A percentile compares a stretch with the other conserved stretches of the same genome.
Conservation (phyloP, 1,284 basidiomycete species). For the Cryptococcus sp. region DNA sequence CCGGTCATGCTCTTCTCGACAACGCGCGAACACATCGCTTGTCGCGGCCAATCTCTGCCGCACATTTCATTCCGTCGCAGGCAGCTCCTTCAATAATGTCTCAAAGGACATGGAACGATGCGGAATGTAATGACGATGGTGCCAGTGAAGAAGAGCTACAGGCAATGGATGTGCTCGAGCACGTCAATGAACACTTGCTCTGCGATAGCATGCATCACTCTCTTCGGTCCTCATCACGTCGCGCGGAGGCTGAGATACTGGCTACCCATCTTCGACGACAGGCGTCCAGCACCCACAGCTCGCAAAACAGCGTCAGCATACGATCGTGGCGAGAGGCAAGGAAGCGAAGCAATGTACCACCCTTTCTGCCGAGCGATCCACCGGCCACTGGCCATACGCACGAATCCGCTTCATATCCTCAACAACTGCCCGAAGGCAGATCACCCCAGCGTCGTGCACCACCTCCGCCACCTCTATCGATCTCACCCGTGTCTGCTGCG, state of each 20-base stretch:
- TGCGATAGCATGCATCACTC: slow-evolving; percentile 1
- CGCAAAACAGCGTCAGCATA: background rate
- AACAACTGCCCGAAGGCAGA: no score
- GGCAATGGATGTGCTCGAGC: slow-evolving; percentile 12
- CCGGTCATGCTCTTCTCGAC: background rate
- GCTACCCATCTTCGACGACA: no score
- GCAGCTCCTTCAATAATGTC: no score
- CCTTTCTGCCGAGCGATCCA: background rate
- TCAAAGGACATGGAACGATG: background rate
- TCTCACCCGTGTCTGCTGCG: background rate
- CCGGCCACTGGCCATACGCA: background rate
- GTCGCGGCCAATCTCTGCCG: background rate
- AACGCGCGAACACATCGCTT: background rate
- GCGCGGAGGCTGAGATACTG: background rate
- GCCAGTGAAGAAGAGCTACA: slow-evolving; percentile 3
- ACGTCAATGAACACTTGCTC: slow-evolving; percentile 7
- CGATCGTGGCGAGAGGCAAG: slow-evolving; percentile 9
- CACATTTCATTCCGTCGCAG: background rate
- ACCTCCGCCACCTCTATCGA: no score
- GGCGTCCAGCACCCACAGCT: background rate
- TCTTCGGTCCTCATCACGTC: slow-evolving; percentile 6
- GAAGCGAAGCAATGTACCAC: background rate
- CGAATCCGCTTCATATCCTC: background rate
- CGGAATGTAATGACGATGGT: background rate
- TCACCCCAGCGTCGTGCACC: no score